Evolutionary conservation across 169 alveolate species (phyloP).

Genomic region (Plasmodium yoelii): DNA sequence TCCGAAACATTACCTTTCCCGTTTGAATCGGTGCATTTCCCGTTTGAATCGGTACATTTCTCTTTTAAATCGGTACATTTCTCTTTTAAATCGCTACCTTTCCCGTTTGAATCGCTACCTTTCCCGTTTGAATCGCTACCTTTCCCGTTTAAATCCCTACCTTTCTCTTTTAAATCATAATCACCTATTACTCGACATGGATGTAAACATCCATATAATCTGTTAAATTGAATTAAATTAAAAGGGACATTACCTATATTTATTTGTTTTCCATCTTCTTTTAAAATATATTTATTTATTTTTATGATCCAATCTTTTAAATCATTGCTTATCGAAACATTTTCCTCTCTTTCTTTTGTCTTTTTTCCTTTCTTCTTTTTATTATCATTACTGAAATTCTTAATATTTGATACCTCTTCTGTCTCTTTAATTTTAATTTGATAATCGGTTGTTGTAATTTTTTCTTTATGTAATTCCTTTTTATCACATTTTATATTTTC

Average conservation of each 20-base stretch:
- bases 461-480: neutral
- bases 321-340: neutral
- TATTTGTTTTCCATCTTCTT: slow-evolving; percentile 31
- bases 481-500: neutral
- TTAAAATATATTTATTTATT: slow-evolving; percentile 32
- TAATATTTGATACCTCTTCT: neutral
- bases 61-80: no score
- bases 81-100: no score
- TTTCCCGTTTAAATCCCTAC: no score
- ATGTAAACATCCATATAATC: slow-evolving; percentile 62
- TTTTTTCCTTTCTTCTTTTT: neutral
- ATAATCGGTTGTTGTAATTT: neutral
- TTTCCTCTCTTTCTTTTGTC: neutral
- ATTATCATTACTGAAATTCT: neutral
- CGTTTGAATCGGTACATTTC: no score
- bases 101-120: no score
- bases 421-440: neutral
- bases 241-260: slow-evolving; percentile 40
- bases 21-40: no score
- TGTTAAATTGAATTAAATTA: slow-evolving; percentile 28
- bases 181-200: slow-evolving; percentile 74
- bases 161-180: slow-evolving; percentile 50
- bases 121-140: no score
- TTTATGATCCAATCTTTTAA: slow-evolving; percentile 24
- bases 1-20: slow-evolving; percentile 1